phyloP scores from a whole-genome alignment of 345 rosid genomes.

The Lumnitzera racemosa region DNA sequence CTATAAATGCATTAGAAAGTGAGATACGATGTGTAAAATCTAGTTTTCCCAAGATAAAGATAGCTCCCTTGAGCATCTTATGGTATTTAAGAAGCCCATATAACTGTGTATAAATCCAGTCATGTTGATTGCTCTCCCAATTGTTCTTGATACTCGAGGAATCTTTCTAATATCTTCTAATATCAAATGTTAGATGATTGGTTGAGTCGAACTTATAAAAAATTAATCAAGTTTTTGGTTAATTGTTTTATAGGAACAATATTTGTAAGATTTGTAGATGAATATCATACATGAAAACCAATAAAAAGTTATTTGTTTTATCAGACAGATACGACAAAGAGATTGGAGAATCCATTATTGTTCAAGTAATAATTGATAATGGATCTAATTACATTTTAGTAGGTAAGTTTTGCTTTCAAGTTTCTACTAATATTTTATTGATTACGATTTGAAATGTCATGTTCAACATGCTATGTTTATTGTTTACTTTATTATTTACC shows the following conservation, averaged over 20 bases:
- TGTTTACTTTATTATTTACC: too few relatives aligned
- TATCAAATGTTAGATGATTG: conserved; percentile 17
- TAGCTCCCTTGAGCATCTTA: too few relatives aligned
- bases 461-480: not conserved
- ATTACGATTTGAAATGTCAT: not conserved
- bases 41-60: too few relatives aligned
- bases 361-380: not conserved
- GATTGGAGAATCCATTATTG: conserved; percentile 2
- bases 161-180: too few relatives aligned
- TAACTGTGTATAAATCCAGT: too few relatives aligned
- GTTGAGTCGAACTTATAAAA: conserved; percentile 6
- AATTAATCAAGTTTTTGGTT: conserved; percentile 9
- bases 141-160: too few relatives aligned
- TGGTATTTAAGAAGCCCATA: too few relatives aligned
- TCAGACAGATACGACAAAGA: not conserved
- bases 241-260: not conserved
- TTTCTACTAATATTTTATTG: not conserved
- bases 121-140: too few relatives aligned
- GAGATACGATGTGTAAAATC: too few relatives aligned
- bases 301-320: not conserved
- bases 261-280: conserved; percentile 7
- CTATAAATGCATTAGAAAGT: too few relatives aligned
- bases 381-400: too few relatives aligned
- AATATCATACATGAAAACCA: not conserved
- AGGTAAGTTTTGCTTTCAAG: too few relatives aligned